Conservation (phyloP, 1,284 basidiomycete species). For the Ustilago cynodontis region DNA sequence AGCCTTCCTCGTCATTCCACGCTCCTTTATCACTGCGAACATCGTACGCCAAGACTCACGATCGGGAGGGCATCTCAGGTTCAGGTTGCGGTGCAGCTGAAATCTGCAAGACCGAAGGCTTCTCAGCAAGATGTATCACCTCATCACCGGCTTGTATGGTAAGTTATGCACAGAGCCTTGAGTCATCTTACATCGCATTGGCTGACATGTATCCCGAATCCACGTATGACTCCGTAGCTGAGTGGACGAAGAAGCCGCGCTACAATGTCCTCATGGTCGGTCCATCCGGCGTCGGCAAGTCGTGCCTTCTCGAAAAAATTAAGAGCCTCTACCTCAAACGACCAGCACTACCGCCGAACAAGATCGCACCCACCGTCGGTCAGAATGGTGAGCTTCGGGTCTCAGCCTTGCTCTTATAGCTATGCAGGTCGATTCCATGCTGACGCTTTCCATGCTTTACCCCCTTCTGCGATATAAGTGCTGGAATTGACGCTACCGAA, state of each 20-base stretch:
- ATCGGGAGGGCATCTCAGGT: neutral
- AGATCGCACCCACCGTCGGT: constrained; percentile 56
- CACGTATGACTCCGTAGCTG: constrained; percentile 19
- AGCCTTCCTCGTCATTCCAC: neutral
- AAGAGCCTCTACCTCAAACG: constrained; percentile 44
- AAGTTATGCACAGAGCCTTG: neutral
- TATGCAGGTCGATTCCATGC: too few species aligned
- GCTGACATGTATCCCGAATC: neutral
- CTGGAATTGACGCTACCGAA: constrained; percentile 42
- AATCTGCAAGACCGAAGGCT: neutral
- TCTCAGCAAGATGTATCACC: constrained; percentile 37
- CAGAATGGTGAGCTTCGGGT: constrained; percentile 52
- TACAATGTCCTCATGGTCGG: constrained; percentile 58
- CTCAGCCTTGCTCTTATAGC: neutral
- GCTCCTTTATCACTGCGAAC: neutral
- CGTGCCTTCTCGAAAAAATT: constrained; percentile 55
- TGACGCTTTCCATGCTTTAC: neutral
- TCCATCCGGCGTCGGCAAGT: constrained; percentile 54
- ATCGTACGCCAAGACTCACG: neutral
- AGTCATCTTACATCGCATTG: neutral
- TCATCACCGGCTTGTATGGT: constrained; percentile 45
- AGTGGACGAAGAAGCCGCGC: constrained; percentile 50
- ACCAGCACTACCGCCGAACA: constrained; percentile 37
- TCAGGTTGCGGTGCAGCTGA: too few species aligned
- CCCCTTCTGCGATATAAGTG: constrained; percentile 7